Conservation (phyloP, 352 stramenopile species). For the Phytophthora pistaciae region DNA sequence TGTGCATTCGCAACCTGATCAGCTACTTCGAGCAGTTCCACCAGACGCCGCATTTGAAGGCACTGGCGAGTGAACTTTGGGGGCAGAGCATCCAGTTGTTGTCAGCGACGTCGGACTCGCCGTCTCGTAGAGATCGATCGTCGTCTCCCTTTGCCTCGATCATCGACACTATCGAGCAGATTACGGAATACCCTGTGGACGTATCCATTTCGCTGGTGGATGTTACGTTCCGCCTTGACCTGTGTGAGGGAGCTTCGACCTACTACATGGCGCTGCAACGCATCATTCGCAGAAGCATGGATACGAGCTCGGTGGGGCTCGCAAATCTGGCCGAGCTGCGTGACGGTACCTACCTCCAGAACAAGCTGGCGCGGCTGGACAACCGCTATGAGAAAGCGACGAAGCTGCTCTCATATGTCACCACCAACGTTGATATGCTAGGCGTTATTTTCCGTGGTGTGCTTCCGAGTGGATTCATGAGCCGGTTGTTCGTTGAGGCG, state of each 20-base stretch:
- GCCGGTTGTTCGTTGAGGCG: constrained; percentile 63
- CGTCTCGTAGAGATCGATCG: constrained; percentile 13
- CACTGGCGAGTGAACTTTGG: constrained; percentile 63
- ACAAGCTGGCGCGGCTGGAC: constrained; percentile 61
- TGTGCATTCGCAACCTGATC: constrained; percentile 74
- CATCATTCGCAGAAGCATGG: constrained; percentile 74
- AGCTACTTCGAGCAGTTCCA: constrained; percentile 77
- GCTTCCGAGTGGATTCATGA: constrained; percentile 62
- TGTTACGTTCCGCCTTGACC: constrained; percentile 69
- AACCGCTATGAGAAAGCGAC: constrained; percentile 66
- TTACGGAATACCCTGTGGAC: constrained; percentile 77
- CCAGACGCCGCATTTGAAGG: constrained; percentile 50
- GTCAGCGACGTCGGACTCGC: constrained; percentile 33
- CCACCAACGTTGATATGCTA: constrained; percentile 72
- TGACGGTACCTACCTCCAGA: constrained; percentile 67
- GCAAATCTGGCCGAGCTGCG: constrained; percentile 65
- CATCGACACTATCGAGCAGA: constrained; percentile 58
- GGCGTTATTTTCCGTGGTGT: constrained; percentile 66
- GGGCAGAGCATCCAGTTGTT: constrained; percentile 59
- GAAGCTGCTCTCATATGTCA: constrained; percentile 57
- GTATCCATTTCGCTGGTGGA: constrained; percentile 74
- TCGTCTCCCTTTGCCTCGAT: constrained; percentile 39
- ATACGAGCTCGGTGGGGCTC: constrained; percentile 64
- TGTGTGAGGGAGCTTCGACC: constrained; percentile 62
- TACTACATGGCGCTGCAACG: constrained; percentile 71